Base-by-base conservation (phyloP, 2,329 filamentous ascomycete genomes). In the Beauveria pseudobassiana region DNA sequence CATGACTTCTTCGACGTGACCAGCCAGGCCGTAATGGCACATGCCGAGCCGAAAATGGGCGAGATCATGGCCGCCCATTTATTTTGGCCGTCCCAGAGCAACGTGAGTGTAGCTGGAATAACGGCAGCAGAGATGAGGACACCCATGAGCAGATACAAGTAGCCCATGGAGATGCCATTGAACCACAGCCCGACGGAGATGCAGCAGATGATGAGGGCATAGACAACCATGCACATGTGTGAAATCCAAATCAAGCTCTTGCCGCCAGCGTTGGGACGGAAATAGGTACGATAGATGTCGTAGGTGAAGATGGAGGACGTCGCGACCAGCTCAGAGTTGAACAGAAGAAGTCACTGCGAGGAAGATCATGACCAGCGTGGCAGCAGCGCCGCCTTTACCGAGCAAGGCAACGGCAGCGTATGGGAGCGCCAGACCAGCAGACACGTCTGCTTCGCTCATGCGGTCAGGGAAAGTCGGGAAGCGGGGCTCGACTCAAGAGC, bases 101-200 rank as follows among this genome's bases (percentile, higher is more conserved):
- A 81, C 0, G 91, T 90, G 64, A 96, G 77, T 0, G 90, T 88
- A 0, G 91, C 90, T 0, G 93, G 92, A 14, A 96, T 81, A 3
- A 96, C 91, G 3, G 91, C 92, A 0, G 89, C 85, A 0, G 88
- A 91, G 70, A 96, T 95, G 69, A 96, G 90, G 56, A 92, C 89
- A 8, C 92, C 93, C 92, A 96, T 96, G 70, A 96, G 84, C 1
- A 96, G 78, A 70, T 96, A 96, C 3, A 96, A 80, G 69, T 93
- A 96, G 12, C 91, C 92, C 90, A 96, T 95, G 12, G 85, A 88
- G 64, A 96, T 89, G 22, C 88, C 87, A 2, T 84, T 86, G 65
- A 89, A 88, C 72, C 78, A 85, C 0, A 95, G 82, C 0, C 89
- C 91, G 0, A 90, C 90, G 0, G 87, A 87, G 74, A 96, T 91